These are phyloP conservation scores for Apophysomyces trapeziformis DNA, from an alignment of 371 early-diverging fungal species.

Conservation along the genomic window DNA sequence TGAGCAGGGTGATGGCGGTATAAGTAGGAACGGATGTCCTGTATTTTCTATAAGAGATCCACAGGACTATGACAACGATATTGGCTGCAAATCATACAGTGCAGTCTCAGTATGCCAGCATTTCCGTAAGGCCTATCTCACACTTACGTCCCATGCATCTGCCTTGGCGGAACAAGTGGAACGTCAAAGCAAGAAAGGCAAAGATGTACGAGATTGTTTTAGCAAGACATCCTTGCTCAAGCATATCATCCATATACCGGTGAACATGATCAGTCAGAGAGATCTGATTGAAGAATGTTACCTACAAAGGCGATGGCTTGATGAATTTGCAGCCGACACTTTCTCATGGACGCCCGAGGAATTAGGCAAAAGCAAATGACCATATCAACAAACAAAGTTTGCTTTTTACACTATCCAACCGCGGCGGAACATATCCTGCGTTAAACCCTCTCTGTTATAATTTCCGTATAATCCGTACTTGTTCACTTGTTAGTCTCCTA, in stretches of 20 bases:
- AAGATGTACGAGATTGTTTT: not conserved
- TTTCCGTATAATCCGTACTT: too few species aligned
- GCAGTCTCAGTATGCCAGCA: slow-evolving; percentile 15
- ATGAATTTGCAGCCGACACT: slow-evolving; percentile 9
- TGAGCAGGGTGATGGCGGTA: not conserved
- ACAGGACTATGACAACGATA: slow-evolving; percentile 62
- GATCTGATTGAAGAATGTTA: slow-evolving; percentile 11
- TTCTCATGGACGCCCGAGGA: slow-evolving; percentile 11
- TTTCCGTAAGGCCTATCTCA: slow-evolving; percentile 32
- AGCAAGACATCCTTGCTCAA: slow-evolving; percentile 10
- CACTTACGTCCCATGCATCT: slow-evolving; percentile 23
- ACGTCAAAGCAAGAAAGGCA: slow-evolving; percentile 13
- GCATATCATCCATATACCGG: slow-evolving; percentile 14
- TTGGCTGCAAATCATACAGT: slow-evolving; percentile 50
- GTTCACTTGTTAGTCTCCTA: too few species aligned
- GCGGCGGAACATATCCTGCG: too few species aligned
- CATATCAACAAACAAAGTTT: not conserved
- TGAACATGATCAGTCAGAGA: slow-evolving; percentile 11
- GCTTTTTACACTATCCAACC: too few species aligned
- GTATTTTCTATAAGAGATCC: slow-evolving; percentile 66
- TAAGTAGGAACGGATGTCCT: slow-evolving; percentile 23
- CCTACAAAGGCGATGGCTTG: slow-evolving; percentile 5
- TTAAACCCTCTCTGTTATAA: too few species aligned
- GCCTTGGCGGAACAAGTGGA: slow-evolving; percentile 23
- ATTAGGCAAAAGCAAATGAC: not conserved